Evolutionary conservation across 495 filamentous ascomycete genomes (phyloP), one percentile per base, ranked within the genome.

Genomic region (Coniosporium apollinis): DNA sequence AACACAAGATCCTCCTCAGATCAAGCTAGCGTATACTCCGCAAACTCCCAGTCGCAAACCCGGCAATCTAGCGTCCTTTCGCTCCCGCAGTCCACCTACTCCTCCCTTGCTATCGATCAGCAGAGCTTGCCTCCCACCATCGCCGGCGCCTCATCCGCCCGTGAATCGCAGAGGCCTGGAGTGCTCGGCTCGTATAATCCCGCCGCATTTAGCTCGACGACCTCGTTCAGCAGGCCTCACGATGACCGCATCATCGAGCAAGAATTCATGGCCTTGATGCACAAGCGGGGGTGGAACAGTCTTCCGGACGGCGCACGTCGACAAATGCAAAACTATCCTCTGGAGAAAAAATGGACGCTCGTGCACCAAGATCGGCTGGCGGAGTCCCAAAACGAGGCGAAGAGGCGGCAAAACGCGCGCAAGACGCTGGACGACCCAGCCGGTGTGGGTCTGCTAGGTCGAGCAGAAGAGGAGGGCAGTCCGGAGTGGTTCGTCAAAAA

Each of bases 401-500:
- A 87, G 59, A 76, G 85, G 45, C 59, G 76, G 38, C 70, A 73
- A 39, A 77, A 75, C 39, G 72, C 79, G 16, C 71, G 74, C 37
- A 62, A 66, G 29, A 76, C 72, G 0, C 64, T 74, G 42, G 62
- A 68, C 4, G 57, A 56, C 37, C 58, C 66, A 38, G 69, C 79
- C 41, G 74, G 71, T 16, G 64, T 74, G 34, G 64, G 66, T 10
- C 64, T 84, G 29, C 61, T 85, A 20, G 67, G 69, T 30, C 67
- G 75, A 36, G 82, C 82, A 4, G 83, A 92, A 49, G 87, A 94
- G 48, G 89, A 96, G 51, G 91, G 83, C 15, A 91, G 79, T 37
- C 89, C 89, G 2, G 91, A 97, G 59, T 97, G 87, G 87, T 97
- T 89, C 61, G 91, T 97, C 14, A 79, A 77, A 51, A 91, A 82